phyloP scores from a whole-genome alignment of 2,329 filamentous ascomycete genomes.

The Cercospora beticola region DNA sequence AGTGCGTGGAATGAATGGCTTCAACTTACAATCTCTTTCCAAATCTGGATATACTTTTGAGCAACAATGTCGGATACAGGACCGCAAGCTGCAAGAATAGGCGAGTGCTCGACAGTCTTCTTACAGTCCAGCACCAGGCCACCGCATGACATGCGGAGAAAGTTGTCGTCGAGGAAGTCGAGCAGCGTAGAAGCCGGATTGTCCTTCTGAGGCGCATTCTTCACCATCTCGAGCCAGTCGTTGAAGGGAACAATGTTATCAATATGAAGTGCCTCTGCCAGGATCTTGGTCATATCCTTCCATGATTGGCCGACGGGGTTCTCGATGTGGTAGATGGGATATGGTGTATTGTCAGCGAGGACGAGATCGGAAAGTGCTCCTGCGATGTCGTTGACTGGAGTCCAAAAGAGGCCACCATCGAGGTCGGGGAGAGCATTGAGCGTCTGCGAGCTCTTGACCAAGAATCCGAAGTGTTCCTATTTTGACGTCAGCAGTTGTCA shows the following conservation, averaged over 20 bases:
- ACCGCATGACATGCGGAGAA: constrained; percentile 49
- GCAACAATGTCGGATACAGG: constrained; percentile 39
- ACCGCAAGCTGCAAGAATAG: constrained; percentile 37
- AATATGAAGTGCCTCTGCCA: constrained; percentile 40
- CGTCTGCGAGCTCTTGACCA: constrained; percentile 53
- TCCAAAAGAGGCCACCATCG: constrained; percentile 47
- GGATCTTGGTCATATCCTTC: constrained; percentile 39
- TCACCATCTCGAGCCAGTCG: constrained; percentile 45
- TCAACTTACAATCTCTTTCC: constrained; percentile 36
- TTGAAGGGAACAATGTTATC: constrained; percentile 41
- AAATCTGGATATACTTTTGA: constrained; percentile 38
- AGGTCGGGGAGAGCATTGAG: constrained; percentile 47
- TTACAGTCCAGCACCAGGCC: constrained; percentile 44
- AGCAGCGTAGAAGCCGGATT: constrained; percentile 39
- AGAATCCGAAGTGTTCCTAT: constrained; percentile 49
- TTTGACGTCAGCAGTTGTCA: neutral
- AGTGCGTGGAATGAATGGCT: too few species aligned
- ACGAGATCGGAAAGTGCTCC: constrained; percentile 40
- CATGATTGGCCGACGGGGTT: constrained; percentile 48
- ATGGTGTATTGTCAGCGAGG: constrained; percentile 21
- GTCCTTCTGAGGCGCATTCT: constrained; percentile 22
- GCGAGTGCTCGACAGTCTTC: constrained; percentile 36
- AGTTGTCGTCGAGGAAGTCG: constrained; percentile 40
- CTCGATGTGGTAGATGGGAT: constrained; percentile 49
- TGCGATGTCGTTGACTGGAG: constrained; percentile 48